Evolutionary conservation across 495 filamentous ascomycete genomes (phyloP), one percentile per base, ranked within the genome.

Genomic region (Evernia prunastri): DNA sequence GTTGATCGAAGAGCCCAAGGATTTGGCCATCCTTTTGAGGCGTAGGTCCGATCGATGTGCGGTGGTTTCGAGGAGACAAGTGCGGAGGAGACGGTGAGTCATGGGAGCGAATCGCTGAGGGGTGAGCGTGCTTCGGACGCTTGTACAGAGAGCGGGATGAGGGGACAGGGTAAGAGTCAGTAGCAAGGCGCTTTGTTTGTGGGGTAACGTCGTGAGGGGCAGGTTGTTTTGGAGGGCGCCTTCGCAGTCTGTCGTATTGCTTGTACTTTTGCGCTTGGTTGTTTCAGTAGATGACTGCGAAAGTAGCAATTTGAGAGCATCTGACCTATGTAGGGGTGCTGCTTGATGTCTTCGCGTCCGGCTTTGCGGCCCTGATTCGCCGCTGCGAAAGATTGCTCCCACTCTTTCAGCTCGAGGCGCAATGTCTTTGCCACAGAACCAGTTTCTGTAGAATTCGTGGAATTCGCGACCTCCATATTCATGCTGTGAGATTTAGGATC

Each of bases 11-110:
- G n/a, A 98, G 75, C 6, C 94, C 93, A 0, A 98, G 78, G 2
- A 94, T 84, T 45, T 83, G 85, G 17, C 94, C 94, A 73, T 96
- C 89, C 64, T 88, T 88, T 68, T 97, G 92, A 3, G 94, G 94
- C 2, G 94, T 97, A 3, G 70, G 70, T n/a, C 68, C 66, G 40
- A 70, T 68, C 31, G 61, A 68, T 33, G 58, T 63, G 40, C 68
- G 70, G 23, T 63, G 68, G 39, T 53, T 56, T n/a, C 33, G 47
- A 13, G 68, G 70, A 49, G 56, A 66, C 9, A 64, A 18, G n/a
- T 64, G 49, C 10, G 51, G 42, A 15, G 63, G 57, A 25, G 31
- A 54, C 13, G 68, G 63, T 12, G 56, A 33, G 35, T 65, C 63
- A 27, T 56, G 64, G 33, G 63, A 47, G 42, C 40, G 63, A 40